These are phyloP conservation scores for Rosellinia necatrix DNA, from an alignment of 2,329 filamentous ascomycete genomes.

Conservation along the genomic window DNA sequence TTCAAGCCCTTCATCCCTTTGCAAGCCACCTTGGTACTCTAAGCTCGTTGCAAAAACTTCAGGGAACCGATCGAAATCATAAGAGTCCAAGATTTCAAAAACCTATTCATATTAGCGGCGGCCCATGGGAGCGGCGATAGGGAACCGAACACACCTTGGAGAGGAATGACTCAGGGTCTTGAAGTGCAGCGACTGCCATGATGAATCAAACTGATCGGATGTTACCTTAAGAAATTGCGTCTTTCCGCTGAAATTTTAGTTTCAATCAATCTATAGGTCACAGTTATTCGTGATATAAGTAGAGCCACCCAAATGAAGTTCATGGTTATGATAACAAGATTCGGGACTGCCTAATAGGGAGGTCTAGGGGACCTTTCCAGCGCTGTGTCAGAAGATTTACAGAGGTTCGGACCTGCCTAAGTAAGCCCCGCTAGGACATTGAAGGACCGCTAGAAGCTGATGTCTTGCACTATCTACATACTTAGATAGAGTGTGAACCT, in stretches of 20 bases:
- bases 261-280: too few relatives aligned
- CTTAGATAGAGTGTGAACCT: not conserved
- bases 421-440: not conserved
- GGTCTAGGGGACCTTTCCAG: constrained; percentile 4
- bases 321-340: not conserved
- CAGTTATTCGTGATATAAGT: constrained; percentile 1
- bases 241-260: not conserved
- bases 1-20: constrained; percentile 10
- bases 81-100: constrained; percentile 12
- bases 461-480: not conserved
- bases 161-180: constrained; percentile 10
- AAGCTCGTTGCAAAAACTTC: constrained; percentile 7
- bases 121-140: not conserved
- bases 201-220: not conserved
- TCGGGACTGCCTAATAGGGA: constrained; percentile 10
- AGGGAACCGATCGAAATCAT: constrained; percentile 8
- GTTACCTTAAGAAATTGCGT: too few relatives aligned
- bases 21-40: constrained; percentile 11
- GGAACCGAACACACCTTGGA: not conserved
- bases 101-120: not conserved
- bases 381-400: not conserved
- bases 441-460: not conserved
- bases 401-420: constrained; percentile 15
- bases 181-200: constrained; percentile 1
- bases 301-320: not conserved